Percentiles rank a stretch among this genome's conserved stretches.
Conservation (phyloP, 768 basidiomycete genomes). For the Termitomyces sp. region DNA sequence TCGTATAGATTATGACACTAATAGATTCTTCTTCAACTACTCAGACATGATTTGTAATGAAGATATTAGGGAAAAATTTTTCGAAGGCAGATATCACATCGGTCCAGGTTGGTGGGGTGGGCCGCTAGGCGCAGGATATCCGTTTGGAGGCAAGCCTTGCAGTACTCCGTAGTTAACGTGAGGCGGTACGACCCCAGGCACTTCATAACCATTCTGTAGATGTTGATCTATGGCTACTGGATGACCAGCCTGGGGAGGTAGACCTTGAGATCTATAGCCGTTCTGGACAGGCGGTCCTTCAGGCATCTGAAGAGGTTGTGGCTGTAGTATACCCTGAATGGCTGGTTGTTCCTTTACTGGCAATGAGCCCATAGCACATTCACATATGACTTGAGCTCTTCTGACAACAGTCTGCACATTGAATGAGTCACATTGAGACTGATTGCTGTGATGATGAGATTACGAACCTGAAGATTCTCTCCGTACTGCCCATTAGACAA, state of each 20-base stretch:
- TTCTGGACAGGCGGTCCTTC: background rate
- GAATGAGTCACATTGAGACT: background rate
- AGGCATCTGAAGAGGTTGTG: background rate
- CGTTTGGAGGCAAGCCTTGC: background rate
- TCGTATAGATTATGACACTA: constrained; percentile 47
- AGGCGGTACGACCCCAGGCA: background rate
- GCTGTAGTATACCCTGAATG: background rate
- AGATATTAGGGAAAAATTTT: background rate
- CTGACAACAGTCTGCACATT: constrained; percentile 61
- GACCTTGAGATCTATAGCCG: background rate
- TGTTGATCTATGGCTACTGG: background rate
- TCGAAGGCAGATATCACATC: background rate
- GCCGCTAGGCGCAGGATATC: background rate
- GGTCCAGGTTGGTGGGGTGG: background rate
- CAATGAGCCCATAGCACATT: constrained; percentile 61
- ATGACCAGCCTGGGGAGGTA: background rate
- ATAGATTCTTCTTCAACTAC: constrained; percentile 11
- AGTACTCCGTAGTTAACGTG: background rate
- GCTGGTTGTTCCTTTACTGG: constrained; percentile 14
- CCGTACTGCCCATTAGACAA: constrained; percentile 31
- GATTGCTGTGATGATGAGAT: constrained; percentile 6
- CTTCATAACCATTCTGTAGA: background rate
- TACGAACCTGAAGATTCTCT: constrained; percentile 48
- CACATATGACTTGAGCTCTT: constrained; percentile 83
- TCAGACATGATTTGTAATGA: background rate